Conservation (phyloP, 805 yeast species). For the Candida xiaguanensis region DNA sequence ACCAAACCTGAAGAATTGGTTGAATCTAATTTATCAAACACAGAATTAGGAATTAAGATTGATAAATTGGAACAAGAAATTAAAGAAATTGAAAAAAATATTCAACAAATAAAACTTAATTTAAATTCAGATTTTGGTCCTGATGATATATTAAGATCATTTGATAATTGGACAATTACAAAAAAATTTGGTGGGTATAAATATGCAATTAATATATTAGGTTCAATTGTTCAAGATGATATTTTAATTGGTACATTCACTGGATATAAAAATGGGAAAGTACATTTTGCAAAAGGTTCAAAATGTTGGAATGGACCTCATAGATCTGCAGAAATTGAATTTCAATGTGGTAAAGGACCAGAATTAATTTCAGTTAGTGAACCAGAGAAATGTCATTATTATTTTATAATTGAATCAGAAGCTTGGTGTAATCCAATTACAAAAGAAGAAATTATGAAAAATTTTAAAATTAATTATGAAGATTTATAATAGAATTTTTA, state of each 20-base stretch:
- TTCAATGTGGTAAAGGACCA: constrained; percentile 63
- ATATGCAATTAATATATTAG: constrained; percentile 60
- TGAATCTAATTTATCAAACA: constrained; percentile 3
- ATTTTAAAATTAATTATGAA: constrained; percentile 26
- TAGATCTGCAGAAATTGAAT: constrained; percentile 61
- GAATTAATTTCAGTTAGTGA: constrained; percentile 69
- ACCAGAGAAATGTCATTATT: constrained; percentile 83
- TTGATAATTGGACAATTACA: constrained; percentile 45
- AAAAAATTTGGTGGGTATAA: constrained; percentile 64
- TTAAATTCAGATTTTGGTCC: constrained; percentile 49
- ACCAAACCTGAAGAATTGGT: constrained; percentile 2
- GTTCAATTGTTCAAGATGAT: constrained; percentile 52
- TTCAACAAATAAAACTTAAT: constrained; percentile 17
- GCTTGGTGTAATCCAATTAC: constrained; percentile 34
- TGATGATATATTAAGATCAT: constrained; percentile 59
- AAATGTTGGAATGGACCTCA: constrained; percentile 94
- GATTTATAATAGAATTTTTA: constrained; percentile 17
- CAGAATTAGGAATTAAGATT: constrained; percentile 10
- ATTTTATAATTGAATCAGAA: constrained; percentile 31
- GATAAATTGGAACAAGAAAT: constrained; percentile 16
- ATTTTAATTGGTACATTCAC: constrained; percentile 49
- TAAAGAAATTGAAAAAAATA: constrained; percentile 12
- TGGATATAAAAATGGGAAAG: constrained; percentile 22
- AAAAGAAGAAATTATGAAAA: constrained; percentile 23
- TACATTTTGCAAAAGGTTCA: constrained; percentile 59